These are phyloP conservation scores for Macaranga tanarius DNA, from an alignment of 441 rosid genomes.

Conservation along the genomic window DNA sequence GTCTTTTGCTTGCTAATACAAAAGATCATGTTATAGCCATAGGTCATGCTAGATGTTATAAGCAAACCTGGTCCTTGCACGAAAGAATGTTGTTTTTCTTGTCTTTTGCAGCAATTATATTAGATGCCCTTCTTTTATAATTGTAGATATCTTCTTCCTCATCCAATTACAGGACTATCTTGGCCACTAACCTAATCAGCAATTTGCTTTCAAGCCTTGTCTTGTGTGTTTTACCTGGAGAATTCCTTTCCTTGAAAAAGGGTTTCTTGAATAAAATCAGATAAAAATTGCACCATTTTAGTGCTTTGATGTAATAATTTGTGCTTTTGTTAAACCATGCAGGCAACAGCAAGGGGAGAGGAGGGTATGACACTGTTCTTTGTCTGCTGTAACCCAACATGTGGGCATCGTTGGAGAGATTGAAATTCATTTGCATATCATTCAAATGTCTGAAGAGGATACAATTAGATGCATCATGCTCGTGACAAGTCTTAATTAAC, in stretches of 20 bases:
- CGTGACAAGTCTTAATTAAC: background rate
- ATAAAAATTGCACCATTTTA: background rate
- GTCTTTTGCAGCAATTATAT: background rate
- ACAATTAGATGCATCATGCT: background rate
- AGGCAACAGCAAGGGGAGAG: slow-evolving; percentile 93
- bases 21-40: background rate
- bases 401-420: slow-evolving; percentile 80
- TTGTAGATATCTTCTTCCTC: background rate
- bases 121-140: background rate
- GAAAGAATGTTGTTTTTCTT: background rate
- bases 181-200: background rate
- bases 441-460: slow-evolving; percentile 1
- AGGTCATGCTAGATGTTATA: background rate
- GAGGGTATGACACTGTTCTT: slow-evolving; percentile 92
- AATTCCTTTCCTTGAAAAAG: background rate
- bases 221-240: background rate
- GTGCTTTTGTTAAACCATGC: slow-evolving; percentile 21
- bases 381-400: slow-evolving; percentile 79
- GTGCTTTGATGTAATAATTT: background rate
- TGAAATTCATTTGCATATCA: slow-evolving; percentile 22
- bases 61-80: background rate
- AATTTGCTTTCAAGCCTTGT: background rate
- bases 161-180: background rate
- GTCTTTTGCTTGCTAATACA: no score
- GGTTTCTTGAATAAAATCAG: background rate